Evolutionary conservation across 1,139 yeast species (phyloP).

Genomic region (Torulaspora pretoriensis): DNA sequence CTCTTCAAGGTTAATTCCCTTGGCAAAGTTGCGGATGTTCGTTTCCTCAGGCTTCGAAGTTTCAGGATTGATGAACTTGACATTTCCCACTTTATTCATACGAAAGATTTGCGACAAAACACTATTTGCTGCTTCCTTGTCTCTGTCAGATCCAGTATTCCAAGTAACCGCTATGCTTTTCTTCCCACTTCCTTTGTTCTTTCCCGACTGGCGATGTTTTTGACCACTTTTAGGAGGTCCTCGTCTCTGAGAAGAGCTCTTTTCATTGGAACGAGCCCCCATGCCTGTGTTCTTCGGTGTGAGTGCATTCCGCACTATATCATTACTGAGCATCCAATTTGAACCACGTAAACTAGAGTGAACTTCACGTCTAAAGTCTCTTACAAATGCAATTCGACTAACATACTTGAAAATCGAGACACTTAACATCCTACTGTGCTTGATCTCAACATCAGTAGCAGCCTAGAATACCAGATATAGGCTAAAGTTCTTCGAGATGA

Average conservation of each 20-base stretch:
- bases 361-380: not conserved
- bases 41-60: conserved; percentile 22
- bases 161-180: conserved; percentile 25
- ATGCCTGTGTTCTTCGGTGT: conserved; percentile 7
- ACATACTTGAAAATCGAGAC: not conserved
- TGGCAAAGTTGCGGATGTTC: conserved; percentile 25
- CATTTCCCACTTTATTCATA: conserved; percentile 27
- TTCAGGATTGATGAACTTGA: conserved; percentile 23
- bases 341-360: conserved; percentile 1
- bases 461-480: not conserved
- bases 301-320: conserved; percentile 15
- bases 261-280: not conserved
- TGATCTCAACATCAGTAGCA: not conserved
- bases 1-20: conserved; percentile 27
- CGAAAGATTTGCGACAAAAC: conserved; percentile 23
- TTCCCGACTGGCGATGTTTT: conserved; percentile 1
- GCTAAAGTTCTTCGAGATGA: not conserved
- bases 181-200: conserved; percentile 4
- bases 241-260: not conserved
- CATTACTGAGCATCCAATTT: conserved; percentile 15
- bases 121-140: conserved; percentile 29
- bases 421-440: conserved; percentile 1
- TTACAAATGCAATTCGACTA: not conserved
- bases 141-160: conserved; percentile 33
- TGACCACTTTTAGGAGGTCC: not conserved